A percentile compares a stretch with the other conserved stretches of the same genome.
These are phyloP conservation scores for Fusarium sublunatum DNA, from an alignment of 2,329 filamentous ascomycete species.

Conservation along the genomic window DNA sequence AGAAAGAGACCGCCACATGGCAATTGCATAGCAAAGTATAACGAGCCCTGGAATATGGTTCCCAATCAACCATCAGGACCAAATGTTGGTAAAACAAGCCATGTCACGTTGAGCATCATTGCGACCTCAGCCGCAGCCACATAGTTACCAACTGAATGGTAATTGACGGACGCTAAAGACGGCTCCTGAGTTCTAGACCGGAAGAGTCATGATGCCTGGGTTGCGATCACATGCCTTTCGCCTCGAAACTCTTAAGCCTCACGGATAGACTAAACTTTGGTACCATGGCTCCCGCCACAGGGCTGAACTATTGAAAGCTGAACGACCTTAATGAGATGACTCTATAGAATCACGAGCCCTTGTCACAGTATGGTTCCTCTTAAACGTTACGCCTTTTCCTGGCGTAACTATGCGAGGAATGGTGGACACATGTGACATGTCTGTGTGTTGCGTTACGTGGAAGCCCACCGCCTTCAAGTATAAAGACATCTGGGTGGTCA, in stretches of 20 bases:
- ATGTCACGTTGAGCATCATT: not conserved
- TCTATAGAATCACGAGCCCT: not conserved
- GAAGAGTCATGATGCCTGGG: not conserved
- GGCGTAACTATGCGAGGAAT: not conserved
- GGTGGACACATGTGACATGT: not conserved
- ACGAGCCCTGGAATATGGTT: too few species aligned
- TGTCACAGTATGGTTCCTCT: not conserved
- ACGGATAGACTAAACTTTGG: not conserved
- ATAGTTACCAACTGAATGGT: not conserved
- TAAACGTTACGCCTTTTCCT: not conserved
- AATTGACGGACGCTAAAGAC: not conserved
- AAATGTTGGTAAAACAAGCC: not conserved
- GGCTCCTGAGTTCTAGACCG: not conserved
- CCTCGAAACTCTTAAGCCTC: not conserved
- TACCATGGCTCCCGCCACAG: slow-evolving; percentile 2
- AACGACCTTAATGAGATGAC: not conserved
- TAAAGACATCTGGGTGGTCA: slow-evolving; percentile 1
- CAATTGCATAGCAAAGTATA: not conserved
- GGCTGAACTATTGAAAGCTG: slow-evolving; percentile 1
- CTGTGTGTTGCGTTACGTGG: not conserved
- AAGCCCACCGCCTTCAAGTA: not conserved
- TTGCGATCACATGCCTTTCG: not conserved
- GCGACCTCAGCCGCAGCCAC: slow-evolving; percentile 1
- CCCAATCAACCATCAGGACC: not conserved
- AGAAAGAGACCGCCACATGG: not conserved